Conservation (phyloP, 2,329 filamentous ascomycete genomes). For the Zasmidium cellare region DNA sequence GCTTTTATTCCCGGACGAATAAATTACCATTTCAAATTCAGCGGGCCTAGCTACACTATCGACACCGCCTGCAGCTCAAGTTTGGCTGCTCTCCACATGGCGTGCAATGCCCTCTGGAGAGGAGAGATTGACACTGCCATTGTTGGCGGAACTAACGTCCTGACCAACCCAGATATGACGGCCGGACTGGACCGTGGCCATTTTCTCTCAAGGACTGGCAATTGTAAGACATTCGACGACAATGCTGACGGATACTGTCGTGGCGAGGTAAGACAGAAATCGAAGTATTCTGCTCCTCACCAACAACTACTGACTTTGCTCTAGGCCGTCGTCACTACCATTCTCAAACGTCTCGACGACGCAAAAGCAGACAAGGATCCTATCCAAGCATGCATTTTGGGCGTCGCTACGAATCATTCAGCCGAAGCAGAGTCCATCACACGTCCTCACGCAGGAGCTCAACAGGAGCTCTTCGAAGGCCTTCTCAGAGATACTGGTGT, state of each 20-base stretch:
- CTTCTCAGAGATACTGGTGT: too few relatives aligned
- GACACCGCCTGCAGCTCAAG: constrained; percentile 31
- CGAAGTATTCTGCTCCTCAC: too few relatives aligned
- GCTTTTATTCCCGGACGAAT: constrained; percentile 25
- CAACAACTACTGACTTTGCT: too few relatives aligned
- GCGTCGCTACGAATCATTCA: constrained; percentile 15
- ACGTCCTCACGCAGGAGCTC: constrained; percentile 21
- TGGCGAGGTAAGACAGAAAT: constrained; percentile 29
- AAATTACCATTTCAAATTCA: constrained; percentile 29
- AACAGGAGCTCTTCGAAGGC: constrained; percentile 4
- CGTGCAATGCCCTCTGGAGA: constrained; percentile 21
- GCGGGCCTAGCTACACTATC: too few relatives aligned
- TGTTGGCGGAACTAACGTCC: constrained; percentile 27
- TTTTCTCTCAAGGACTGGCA: constrained; percentile 3
- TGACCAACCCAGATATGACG: constrained; percentile 25
- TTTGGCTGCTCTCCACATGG: constrained; percentile 24
- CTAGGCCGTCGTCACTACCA: constrained; percentile 26
- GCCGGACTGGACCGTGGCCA: constrained; percentile 12
- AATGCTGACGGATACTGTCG: constrained; percentile 35
- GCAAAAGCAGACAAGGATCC: constrained; percentile 36
- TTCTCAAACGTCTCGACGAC: constrained; percentile 35
- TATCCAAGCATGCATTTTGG: constrained; percentile 19
- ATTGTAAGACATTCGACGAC: constrained; percentile 29
- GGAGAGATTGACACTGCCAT: constrained; percentile 22
- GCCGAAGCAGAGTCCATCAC: constrained; percentile 20